Conservation (phyloP, 306 rosid species). For the Castanopsis chinensis region DNA sequence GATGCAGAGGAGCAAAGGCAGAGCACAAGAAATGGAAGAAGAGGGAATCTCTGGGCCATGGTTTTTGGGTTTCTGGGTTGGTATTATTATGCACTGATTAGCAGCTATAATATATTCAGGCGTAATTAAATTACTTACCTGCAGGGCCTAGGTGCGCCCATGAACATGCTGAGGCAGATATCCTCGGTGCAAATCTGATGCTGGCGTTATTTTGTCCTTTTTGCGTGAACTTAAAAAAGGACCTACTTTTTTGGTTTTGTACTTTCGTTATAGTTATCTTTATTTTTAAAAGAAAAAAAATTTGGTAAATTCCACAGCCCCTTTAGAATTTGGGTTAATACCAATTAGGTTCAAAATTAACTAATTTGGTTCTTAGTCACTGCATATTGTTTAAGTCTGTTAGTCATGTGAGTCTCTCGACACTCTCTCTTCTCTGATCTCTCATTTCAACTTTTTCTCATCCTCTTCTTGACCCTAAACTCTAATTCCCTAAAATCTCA, state of each 20-base stretch:
- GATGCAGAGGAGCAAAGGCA: constrained; percentile 30
- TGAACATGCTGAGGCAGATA: not conserved
- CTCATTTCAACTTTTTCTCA: too few relatives aligned
- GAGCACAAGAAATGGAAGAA: constrained; percentile 22
- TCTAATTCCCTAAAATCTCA: too few relatives aligned
- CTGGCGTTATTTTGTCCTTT: not conserved
- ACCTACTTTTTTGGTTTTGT: not conserved
- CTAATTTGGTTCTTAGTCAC: too few relatives aligned
- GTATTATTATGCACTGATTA: not conserved
- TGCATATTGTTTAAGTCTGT: too few relatives aligned
- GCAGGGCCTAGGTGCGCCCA: not conserved
- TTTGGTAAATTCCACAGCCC: too few relatives aligned
- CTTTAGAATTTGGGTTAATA: too few relatives aligned
- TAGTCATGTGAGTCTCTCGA: too few relatives aligned
- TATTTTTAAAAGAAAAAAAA: not conserved
- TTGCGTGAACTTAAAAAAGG: not conserved
- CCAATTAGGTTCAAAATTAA: too few relatives aligned
- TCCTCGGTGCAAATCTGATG: not conserved
- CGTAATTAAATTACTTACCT: not conserved
- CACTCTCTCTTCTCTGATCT: too few relatives aligned
- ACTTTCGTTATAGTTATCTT: not conserved
- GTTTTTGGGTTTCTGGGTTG: not conserved
- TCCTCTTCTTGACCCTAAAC: too few relatives aligned
- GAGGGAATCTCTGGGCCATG: constrained; percentile 29
- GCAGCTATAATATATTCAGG: not conserved